Percentiles rank a stretch among this genome's conserved stretches.
These are phyloP conservation scores for Xylaria sp. DNA, from an alignment of 2,329 filamentous ascomycete genomes.

Conservation along the genomic window DNA sequence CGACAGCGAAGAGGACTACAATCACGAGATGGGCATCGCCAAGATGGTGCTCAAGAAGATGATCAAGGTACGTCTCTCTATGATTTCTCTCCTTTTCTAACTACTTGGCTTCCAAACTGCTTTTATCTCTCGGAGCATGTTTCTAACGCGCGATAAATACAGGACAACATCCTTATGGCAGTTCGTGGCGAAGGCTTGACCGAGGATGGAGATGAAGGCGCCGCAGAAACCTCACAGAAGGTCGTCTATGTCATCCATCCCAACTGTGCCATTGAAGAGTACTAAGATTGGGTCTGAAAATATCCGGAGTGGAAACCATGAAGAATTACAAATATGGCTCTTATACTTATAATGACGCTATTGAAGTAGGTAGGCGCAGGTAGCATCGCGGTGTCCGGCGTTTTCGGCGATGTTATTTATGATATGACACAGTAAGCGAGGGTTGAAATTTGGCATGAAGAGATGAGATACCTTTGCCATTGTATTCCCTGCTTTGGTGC, in stretches of 20 bases:
- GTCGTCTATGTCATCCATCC: conserved; percentile 91
- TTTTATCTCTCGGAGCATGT: neutral
- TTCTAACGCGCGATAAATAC: conserved; percentile 51
- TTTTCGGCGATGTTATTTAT: conserved; percentile 18
- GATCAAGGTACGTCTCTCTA: conserved; percentile 77
- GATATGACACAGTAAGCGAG: conserved; percentile 2
- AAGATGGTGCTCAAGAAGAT: conserved; percentile 88
- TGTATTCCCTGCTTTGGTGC: neutral
- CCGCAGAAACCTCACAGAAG: conserved; percentile 57
- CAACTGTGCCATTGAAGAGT: conserved; percentile 84
- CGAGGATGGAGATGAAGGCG: conserved; percentile 48
- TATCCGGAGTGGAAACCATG: neutral
- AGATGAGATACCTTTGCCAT: conserved; percentile 17
- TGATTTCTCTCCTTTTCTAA: conserved; percentile 4
- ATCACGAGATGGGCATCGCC: conserved; percentile 65
- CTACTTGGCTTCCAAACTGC: neutral
- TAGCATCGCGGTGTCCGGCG: conserved; percentile 28
- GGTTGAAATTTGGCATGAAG: conserved; percentile 9
- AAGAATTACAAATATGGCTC: neutral
- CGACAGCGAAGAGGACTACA: conserved; percentile 81
- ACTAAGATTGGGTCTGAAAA: conserved; percentile 27
- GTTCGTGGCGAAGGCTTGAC: conserved; percentile 71
- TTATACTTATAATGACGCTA: neutral
- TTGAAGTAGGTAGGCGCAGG: neutral
- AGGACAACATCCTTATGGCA: conserved; percentile 90